Conservation (phyloP, 495 filamentous ascomycete species). For the Lepraria neglecta region DNA sequence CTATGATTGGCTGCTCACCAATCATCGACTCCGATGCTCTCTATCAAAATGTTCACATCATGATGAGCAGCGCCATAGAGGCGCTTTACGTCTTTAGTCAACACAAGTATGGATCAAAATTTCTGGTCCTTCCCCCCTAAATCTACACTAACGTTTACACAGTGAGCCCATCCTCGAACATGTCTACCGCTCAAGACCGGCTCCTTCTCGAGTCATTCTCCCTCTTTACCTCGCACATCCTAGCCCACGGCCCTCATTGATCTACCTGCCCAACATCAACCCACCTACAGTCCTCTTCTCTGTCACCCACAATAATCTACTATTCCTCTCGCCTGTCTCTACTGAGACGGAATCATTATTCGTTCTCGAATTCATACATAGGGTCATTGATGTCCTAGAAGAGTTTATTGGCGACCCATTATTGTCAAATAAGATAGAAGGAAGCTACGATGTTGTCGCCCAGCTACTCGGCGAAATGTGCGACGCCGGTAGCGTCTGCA, state of each 20-base stretch:
- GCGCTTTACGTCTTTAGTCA: constrained; percentile 96
- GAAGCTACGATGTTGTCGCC: constrained; percentile 87
- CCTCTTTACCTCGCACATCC: constrained; percentile 84
- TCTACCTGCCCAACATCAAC: constrained; percentile 71
- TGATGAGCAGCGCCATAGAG: constrained; percentile 81
- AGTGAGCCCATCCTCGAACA: constrained; percentile 62
- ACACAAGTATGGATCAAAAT: constrained; percentile 60
- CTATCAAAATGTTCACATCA: constrained; percentile 26
- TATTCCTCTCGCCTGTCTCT: constrained; percentile 78
- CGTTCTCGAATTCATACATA: constrained; percentile 91
- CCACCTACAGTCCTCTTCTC: constrained; percentile 90
- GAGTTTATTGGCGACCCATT: constrained; percentile 91
- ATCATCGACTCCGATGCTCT: neutral
- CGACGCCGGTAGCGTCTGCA: constrained; percentile 83
- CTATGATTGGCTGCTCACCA: neutral
- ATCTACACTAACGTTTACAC: neutral
- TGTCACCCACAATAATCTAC: constrained; percentile 74
- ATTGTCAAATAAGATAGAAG: constrained; percentile 75
- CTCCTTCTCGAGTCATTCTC: constrained; percentile 67
- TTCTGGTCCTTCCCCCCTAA: neutral
- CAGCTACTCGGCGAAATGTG: constrained; percentile 95
- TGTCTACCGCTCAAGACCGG: constrained; percentile 66
- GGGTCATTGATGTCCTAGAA: constrained; percentile 86
- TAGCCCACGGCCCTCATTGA: constrained; percentile 73
- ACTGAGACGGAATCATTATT: constrained; percentile 87